Evolutionary conservation across 805 yeast genomes (phyloP), one percentile per base, ranked within the genome.

Genomic region (Cyberlindnera xishuangbannaensis): DNA sequence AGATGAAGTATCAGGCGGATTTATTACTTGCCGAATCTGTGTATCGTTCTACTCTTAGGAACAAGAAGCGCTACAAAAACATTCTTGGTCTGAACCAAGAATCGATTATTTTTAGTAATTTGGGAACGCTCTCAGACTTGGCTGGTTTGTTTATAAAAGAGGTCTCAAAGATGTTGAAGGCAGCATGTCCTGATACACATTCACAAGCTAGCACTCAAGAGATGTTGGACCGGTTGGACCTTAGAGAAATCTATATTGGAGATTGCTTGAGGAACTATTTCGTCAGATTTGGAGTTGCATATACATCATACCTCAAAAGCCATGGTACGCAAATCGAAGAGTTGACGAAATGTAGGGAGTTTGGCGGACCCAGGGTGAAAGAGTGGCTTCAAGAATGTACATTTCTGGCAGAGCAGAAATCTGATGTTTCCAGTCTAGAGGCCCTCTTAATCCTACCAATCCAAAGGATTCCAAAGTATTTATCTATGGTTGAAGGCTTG

Each of bases 51-150:
- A 43, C 58, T 9, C 41, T 64, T 17, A 48, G 48, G 25, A 55
- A 51, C 28, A 53, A 58, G 6, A 42, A 38, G 18, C 50, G 50
- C 18, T 55, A 52, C 27, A 51, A 48, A 15, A 44, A 58, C 28
- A 55, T 59, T 11, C 44, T 69, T 9, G 44, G 59, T 17, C 31
- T 45, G 5, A 50, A 51, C 16, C 71, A 69, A 20, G 62, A 61
- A 34, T 28, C 59, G 5, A 33, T 60, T 7, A 41, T 71, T 2
- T 70, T 71, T 51, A 69, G 72, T 1, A 67, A 69, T 40, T 43
- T 67, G 24, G 63, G 55, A 12, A 57, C 66, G 2, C 56, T 71
- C 20, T 35, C 56, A 6, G 60, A 62, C 8, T 44, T 66, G 5
- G 60, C 67, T 39, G 49, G 52, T 12, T 34, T 60, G 4, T 55